phyloP scores from a whole-genome alignment of 2,329 filamentous ascomycete species.

The Paraphoma sp. region DNA sequence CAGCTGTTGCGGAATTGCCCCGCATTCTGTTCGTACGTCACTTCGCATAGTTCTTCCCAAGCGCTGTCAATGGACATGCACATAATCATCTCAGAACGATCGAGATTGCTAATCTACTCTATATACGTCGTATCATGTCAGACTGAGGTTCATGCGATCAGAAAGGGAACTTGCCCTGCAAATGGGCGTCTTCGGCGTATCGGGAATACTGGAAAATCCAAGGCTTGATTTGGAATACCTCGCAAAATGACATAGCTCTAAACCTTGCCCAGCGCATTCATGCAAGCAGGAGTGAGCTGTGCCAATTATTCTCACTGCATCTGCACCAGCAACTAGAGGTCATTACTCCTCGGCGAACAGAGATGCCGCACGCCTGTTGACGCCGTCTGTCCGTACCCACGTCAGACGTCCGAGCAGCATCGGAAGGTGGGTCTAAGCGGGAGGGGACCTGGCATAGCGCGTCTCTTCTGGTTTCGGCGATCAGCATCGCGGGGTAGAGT shows the following conservation, averaged over 20 bases:
- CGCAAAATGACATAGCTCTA: no score
- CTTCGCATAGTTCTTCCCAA: not conserved
- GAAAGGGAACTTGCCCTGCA: not conserved
- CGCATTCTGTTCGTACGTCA: not conserved
- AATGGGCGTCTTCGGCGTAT: not conserved
- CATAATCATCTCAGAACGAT: not conserved
- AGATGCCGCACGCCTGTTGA: not conserved
- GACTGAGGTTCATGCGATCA: no score
- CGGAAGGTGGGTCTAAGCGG: slow-evolving; percentile 2
- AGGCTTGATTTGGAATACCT: no score
- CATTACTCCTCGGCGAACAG: not conserved
- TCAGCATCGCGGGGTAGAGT: slow-evolving; percentile 30
- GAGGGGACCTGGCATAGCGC: slow-evolving; percentile 2
- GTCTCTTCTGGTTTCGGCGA: slow-evolving; percentile 10
- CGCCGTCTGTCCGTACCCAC: not conserved
- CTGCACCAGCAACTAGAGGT: not conserved
- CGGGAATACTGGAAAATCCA: not conserved
- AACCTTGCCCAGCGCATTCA: no score
- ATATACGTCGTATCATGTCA: no score
- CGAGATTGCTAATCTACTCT: no score
- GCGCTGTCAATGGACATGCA: not conserved
- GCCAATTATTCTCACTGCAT: no score
- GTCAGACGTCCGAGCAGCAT: not conserved
- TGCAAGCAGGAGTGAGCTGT: no score
- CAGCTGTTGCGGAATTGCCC: not conserved